These are phyloP conservation scores for Cucumis sativus DNA, from an alignment of 306 rosid genomes.

Conservation along the genomic window DNA sequence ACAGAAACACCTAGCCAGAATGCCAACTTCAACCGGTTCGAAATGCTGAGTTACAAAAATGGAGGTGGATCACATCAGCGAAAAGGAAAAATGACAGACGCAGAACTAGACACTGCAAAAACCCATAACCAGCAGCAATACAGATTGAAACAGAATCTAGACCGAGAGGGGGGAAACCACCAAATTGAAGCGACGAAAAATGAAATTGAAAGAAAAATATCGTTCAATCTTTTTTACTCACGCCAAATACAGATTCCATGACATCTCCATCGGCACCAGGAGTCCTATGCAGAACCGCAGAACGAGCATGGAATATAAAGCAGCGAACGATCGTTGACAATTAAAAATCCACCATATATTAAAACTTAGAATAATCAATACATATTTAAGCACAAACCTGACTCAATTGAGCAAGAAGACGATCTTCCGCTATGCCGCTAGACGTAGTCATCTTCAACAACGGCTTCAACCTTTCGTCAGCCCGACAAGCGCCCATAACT, in stretches of 20 bases:
- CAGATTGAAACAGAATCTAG: background rate
- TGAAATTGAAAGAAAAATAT: background rate
- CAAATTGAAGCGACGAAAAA: background rate
- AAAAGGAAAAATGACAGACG: background rate
- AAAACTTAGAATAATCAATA: background rate
- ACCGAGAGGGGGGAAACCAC: background rate
- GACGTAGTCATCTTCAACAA: conserved; percentile 66
- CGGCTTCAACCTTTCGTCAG: conserved; percentile 83
- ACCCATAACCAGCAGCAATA: background rate
- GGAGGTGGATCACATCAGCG: background rate
- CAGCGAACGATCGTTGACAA: conserved; percentile 5
- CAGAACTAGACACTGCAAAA: background rate
- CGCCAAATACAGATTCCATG: conserved; percentile 9
- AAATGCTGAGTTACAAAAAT: conserved; percentile 49
- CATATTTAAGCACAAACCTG: conserved; percentile 37
- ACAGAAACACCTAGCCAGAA: conserved; percentile 95
- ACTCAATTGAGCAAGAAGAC: conserved; percentile 65
- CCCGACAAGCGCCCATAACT: conserved; percentile 86
- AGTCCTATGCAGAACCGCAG: conserved; percentile 12
- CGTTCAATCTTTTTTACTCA: conserved; percentile 1
- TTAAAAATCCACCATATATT: background rate
- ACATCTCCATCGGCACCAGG: conserved; percentile 8
- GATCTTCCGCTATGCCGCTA: conserved; percentile 76
- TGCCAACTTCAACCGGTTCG: conserved; percentile 88
- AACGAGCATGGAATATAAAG: conserved; percentile 11